Base-by-base conservation (phyloP, 2,329 filamentous ascomycete species). In the Zopfia rhizophila region DNA sequence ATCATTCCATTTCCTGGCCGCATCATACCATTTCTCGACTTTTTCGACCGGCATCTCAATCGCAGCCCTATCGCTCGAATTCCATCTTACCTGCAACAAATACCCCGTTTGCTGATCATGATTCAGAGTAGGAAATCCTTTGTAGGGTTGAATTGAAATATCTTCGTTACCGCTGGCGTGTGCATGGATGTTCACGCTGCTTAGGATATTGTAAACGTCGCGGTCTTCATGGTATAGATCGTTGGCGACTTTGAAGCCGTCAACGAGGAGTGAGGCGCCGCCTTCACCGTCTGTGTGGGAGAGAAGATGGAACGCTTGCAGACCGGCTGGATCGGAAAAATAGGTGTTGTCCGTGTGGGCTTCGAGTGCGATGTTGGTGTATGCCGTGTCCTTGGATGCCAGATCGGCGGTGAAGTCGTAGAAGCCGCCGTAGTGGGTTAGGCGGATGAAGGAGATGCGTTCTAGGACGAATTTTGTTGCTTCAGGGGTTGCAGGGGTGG, bases 311-410 rank as follows among this genome's bases (percentile, higher is more conserved):
- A 99, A 95, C 18, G 94, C 86, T 70, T 99, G 94, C 23, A 99
- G 81, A 7, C 93, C 91, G 2, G 90, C 87, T 0, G 94, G 93
- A 53, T 97, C 93, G 16, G 85, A 91, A 74, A 97, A 97, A 72
- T 99, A 97, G 1, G 93, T 96, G 5, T 85, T 97, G 73, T 99
- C 94, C 1, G 93, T 97, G 72, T 99, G 94, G 1, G 89, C 87
- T 14, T 85, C 84, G 3, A 99, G 82, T 1, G 86, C 86, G 38
- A 94, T 80, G 60, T 88, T 91, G 2, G 93, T 97, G 75, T 97
- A 99, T 3, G 91, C 91, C 2, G 90, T 95, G 64, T 96, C 91
- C 55, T 92, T 92, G 65, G 88, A 88, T 19, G 90, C 87, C 17
- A 97, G 82, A 70, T 97, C 89, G 4, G 92, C 88, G 1, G 90